Evolutionary conservation across 1,139 yeast genomes (phyloP), one percentile per base, ranked within the genome.

Genomic region (Blastobotrys apis): DNA sequence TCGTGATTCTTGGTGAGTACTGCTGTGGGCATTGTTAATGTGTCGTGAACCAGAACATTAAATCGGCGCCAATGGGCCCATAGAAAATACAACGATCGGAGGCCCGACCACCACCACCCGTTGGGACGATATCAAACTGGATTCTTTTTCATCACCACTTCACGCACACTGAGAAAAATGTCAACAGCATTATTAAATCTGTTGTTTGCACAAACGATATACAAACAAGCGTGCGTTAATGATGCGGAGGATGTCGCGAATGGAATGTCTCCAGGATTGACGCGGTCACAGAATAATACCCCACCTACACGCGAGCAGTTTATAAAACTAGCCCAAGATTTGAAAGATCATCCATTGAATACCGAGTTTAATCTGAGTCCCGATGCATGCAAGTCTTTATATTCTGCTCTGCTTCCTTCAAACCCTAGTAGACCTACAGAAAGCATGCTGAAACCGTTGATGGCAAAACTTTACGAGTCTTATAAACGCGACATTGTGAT

Each of bases 191-290:
- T 60, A 40, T 35, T 60, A 29, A 60, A 60, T 39, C 50, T 61
- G 48, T 48, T 61, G 36, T 61, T 60, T 49, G 63, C 64, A 3
- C 65, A 61, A 46, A 55, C 61, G 2, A 58, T 61, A 15, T 61
- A 58, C 47, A 59, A 58, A 39, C 60, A 56, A 39, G 57, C 55
- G n/a, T 46, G 54, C 15, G 60, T 57, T 33, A 45, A 53, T 20
- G 56, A 51, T 21, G 47, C 42, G 23, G 51, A 45, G 13, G 49
- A 41, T 25, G 31, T 13, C 16, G 17, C n/a, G 15, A 31, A n/a
- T 6, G 40, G 36, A 4, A 23, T 32, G 25, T 30, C 41, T 23
- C 37, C 34, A 25, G 20, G 32, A 35, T 6, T 15, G 2, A 23
- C 38, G 33, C 17, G 32, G 17, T 33, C 39, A 13, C 21, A 42